phyloP scores from a whole-genome alignment of 2,329 filamentous ascomycete species.

The Aspergillus sp. region DNA sequence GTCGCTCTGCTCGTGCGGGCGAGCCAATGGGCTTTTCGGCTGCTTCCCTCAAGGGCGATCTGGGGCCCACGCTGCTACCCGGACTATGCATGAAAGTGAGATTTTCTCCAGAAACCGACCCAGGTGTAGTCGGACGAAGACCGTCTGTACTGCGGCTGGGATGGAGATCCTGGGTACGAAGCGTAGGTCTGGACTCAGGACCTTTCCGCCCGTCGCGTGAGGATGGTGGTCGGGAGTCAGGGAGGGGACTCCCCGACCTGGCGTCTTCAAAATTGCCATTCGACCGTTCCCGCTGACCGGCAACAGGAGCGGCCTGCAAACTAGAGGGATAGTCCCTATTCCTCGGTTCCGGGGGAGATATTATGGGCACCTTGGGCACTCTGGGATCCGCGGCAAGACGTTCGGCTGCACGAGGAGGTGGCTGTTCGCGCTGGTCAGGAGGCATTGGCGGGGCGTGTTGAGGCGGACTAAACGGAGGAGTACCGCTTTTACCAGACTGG shows the following conservation, averaged over 20 bases:
- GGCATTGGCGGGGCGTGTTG: constrained; percentile 27
- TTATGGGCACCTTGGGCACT: constrained; percentile 16
- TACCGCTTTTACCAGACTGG: constrained; percentile 35
- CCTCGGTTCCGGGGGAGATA: constrained; percentile 25
- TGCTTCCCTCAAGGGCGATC: constrained; percentile 31
- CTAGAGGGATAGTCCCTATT: constrained; percentile 24
- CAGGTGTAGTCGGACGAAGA: constrained; percentile 33
- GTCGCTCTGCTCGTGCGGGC: constrained; percentile 33
- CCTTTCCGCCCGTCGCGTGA: constrained; percentile 30
- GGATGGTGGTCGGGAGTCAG: constrained; percentile 27
- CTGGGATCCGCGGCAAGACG: constrained; percentile 22
- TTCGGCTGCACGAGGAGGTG: constrained; percentile 27
- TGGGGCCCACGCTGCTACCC: constrained; percentile 30
- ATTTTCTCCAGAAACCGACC: constrained; percentile 28
- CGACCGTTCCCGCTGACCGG: constrained; percentile 13
- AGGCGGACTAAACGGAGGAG: constrained; percentile 33
- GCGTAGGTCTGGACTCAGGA: constrained; percentile 22
- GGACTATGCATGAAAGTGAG: constrained; percentile 23
- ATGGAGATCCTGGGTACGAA: constrained; percentile 23
- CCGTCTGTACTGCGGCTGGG: constrained; percentile 29
- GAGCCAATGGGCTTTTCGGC: constrained; percentile 38
- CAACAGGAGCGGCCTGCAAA: constrained; percentile 13
- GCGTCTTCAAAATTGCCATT: constrained; percentile 23
- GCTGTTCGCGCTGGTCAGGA: constrained; percentile 26
- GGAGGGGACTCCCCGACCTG: constrained; percentile 22